Base-by-base conservation (phyloP, 108 stramenopile genomes). In the Fragilaria radians region DNA sequence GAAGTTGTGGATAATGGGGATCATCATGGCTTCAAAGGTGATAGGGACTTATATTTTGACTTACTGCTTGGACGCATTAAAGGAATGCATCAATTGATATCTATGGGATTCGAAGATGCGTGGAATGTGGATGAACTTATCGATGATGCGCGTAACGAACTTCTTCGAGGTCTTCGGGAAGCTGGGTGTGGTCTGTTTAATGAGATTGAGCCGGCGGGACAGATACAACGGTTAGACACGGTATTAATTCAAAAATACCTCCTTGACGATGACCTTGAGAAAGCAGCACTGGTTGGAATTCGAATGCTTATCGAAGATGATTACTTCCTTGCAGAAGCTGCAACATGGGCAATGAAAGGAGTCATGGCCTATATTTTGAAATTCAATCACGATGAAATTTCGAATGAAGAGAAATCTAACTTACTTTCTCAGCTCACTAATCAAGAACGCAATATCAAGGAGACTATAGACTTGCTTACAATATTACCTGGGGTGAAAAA, bases 291-390 rank as follows among this genome's bases (percentile, higher is more conserved):
- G n/a, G 42, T 79, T 1, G 72, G 70, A 14, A 79, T 81, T 45
- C 47, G 84, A 32, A 81, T 81, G 80, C 32, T 85, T 21, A 33
- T 77, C 4, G 80, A 85, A 54, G 84, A 85, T 51, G 84, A 85
- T 34, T 85, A 59, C 54, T 21, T 84, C 7, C 24, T 73, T 33
- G 71, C 74, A 52, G 69, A 54, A 24, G 31, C 54, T n/a, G n/a
- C n/a, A n/a, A n/a, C n/a, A n/a, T n/a, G n/a, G n/a, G n/a, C n/a
- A n/a, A n/a, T n/a, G n/a, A n/a, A n/a, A n/a, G n/a, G n/a, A n/a
- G n/a, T n/a, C n/a, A n/a, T n/a, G n/a, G n/a, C n/a, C n/a, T n/a
- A n/a, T n/a, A n/a, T n/a, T n/a, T n/a, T n/a, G n/a, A n/a, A n/a
- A n/a, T n/a, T n/a, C n/a, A n/a, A n/a, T n/a, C n/a, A n/a, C n/a